Base-by-base conservation (phyloP, 352 stramenopile genomes). In the Pythium scleroteichum region DNA sequence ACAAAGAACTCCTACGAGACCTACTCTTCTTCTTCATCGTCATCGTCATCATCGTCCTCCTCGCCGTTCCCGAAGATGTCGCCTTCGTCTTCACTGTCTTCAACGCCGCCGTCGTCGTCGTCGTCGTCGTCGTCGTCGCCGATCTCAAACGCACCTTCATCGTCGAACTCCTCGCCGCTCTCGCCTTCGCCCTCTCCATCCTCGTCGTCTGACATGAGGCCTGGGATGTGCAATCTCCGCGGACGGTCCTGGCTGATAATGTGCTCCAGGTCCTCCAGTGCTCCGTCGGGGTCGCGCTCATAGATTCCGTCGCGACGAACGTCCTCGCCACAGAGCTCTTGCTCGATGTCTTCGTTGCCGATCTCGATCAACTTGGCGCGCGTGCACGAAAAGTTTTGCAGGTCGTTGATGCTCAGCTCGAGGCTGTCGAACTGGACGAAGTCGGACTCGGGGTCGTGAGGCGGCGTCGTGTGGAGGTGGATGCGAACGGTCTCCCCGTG, bases 321-420 rank as follows among this genome's bases (percentile, higher is more conserved):
- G 9, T 45, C 46, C 0, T 64, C 57, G 2, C 47, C 57, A 39
- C 57, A 64, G 35, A 64, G 47, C 7, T 58, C 47, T 39, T 64
- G 57, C 26, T 64, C 57, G 10, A 64, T 56, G 10, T 56, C 49
- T 20, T 64, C 39, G n/a, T 57, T 64, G 7, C 57, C 57, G 23
- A 39, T 52, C 57, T 56, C 57, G 38, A 55, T 48, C 17, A 32
- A 52, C 39, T 64, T 64, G 26, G 41, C 57, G 12, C 57, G 57
- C 26, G 26, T 26, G 47, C 57, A 64, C 4, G 26, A 27, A 35
- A 64, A 64, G 47, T 48, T 48, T 47, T 64, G 47, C 27, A 47
- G 57, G 16, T 64, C 57, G 39, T 64, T 64, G 27, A 64, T 64
- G 39, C 57, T 58, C 38, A 64, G 47, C 39, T 64, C 57, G 24